Conservation (phyloP, 1,284 basidiomycete genomes). For the Ceratobasidium sp. region DNA sequence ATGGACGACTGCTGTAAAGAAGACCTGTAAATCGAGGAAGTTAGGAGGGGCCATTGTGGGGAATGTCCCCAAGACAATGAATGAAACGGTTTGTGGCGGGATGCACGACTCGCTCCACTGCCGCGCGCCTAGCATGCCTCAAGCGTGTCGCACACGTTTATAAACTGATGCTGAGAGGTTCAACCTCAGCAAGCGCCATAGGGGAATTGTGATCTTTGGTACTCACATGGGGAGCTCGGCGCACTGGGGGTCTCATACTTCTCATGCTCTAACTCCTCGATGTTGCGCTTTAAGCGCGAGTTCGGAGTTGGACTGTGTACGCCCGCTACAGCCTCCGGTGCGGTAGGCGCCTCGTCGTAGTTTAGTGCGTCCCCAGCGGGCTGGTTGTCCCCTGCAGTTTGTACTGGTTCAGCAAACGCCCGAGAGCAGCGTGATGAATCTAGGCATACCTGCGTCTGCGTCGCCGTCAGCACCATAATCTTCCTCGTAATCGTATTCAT, state of each 20-base stretch:
- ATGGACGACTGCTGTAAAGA: not conserved
- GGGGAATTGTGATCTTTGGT: not conserved
- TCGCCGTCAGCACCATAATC: too few relatives aligned
- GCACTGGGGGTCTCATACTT: not conserved
- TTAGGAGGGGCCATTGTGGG: not conserved
- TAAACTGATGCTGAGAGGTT: conserved; percentile 9
- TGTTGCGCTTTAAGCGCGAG: conserved; percentile 19
- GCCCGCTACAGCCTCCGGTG: not conserved
- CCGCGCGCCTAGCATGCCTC: not conserved
- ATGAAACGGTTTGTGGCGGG: not conserved
- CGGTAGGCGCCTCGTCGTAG: not conserved
- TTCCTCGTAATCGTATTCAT: conserved; percentile 24
- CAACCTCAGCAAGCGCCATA: not conserved
- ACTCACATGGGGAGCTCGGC: conserved; percentile 8
- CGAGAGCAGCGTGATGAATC: too few relatives aligned
- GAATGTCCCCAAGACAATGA: not conserved
- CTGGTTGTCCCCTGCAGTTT: not conserved
- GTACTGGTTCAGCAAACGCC: too few relatives aligned
- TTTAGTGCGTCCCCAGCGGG: not conserved
- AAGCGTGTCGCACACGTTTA: conserved; percentile 11
- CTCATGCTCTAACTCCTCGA: conserved; percentile 28
- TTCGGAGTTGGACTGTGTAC: not conserved
- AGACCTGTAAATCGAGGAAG: not conserved
- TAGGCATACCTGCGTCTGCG: too few relatives aligned
- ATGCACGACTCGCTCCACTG: conserved; percentile 1